Evolutionary conservation across 805 yeast genomes (phyloP), one percentile per base, ranked within the genome.

Genomic region (Starmera pachycereana): DNA sequence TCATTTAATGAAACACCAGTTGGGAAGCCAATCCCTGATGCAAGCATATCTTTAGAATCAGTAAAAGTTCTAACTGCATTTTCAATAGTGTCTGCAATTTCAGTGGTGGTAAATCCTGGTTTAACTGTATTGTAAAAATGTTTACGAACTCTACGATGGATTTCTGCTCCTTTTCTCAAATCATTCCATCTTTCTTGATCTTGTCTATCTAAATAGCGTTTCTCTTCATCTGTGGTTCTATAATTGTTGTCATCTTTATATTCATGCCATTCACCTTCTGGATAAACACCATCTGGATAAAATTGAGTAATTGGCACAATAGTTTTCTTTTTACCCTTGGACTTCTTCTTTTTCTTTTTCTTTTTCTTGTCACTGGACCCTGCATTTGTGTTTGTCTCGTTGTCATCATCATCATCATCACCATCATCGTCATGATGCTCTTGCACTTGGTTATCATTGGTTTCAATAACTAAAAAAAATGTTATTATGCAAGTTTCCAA

Each of bases 21-120:
- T 38, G 99, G 99, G 72, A 92, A 92, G 6, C 97, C 99, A 53
- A 89, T 77, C 32, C 99, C 99, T 13, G 87, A 92, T 44, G 73
- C 69, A 28, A 74, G 71, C 34, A 77, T 70, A 51, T 78, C 81
- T 29, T 61, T 58, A 39, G 67, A 69, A 38, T 81, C 81, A 12
- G 88, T 72, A 51, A 81, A 76, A 5, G 78, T 73, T 51, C 97
- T 72, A 8, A 84, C 82, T 0, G 90, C 74, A 56, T 87, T 76
- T 61, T 92, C 99, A 51, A 92, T 82, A 44, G 79, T 68, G 56
- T 92, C 87, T 11, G 96, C 96, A 50, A 92, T 77, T 45, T 88
- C 95, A 19, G 77, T 82, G 76, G 88, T 82, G 12, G 84, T 64
- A 95, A 89, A 84, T 18, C 97, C 98, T 0, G 97, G 96, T 58